phyloP scores from a whole-genome alignment of 1,284 basidiomycete genomes.

The Apiotrichum domesticum region DNA sequence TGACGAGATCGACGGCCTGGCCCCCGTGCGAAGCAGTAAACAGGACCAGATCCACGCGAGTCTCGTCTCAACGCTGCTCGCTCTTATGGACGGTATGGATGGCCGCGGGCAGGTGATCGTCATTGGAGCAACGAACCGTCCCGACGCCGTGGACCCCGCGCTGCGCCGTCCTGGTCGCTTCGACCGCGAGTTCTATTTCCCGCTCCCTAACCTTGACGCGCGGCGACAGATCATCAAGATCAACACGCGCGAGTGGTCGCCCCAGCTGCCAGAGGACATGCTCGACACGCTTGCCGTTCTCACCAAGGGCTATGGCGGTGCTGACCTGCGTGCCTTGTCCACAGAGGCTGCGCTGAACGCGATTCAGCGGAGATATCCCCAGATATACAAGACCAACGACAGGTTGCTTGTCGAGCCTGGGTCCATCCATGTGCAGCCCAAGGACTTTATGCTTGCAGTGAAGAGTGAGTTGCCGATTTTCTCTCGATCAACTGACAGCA shows the following conservation, averaged over 20 bases:
- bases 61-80: conserved; percentile 91
- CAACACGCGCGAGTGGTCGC: conserved; percentile 86
- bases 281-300: conserved; percentile 71
- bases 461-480: conserved; percentile 62
- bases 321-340: conserved; percentile 89
- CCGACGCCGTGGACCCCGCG: conserved; percentile 95
- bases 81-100: conserved; percentile 99
- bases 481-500: conserved; percentile 38
- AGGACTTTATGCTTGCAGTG: conserved; percentile 96
- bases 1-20: conserved; percentile 97
- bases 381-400: conserved; percentile 91
- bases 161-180: conserved; percentile 90
- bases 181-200: conserved; percentile 98
- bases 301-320: conserved; percentile 97
- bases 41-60: conserved; percentile 99
- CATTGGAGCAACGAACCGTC: conserved; percentile 95
- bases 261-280: conserved; percentile 63
- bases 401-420: conserved; percentile 79
- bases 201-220: conserved; percentile 76
- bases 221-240: conserved; percentile 84
- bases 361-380: conserved; percentile 91
- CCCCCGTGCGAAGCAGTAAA: conserved; percentile 93
- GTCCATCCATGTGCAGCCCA: conserved; percentile 74
- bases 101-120: conserved; percentile 94
- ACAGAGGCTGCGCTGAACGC: conserved; percentile 97